Percentiles rank a stretch among this genome's conserved stretches.
Conservation (phyloP, 805 yeast species). For the Cyberlindnera suaveolens region DNA sequence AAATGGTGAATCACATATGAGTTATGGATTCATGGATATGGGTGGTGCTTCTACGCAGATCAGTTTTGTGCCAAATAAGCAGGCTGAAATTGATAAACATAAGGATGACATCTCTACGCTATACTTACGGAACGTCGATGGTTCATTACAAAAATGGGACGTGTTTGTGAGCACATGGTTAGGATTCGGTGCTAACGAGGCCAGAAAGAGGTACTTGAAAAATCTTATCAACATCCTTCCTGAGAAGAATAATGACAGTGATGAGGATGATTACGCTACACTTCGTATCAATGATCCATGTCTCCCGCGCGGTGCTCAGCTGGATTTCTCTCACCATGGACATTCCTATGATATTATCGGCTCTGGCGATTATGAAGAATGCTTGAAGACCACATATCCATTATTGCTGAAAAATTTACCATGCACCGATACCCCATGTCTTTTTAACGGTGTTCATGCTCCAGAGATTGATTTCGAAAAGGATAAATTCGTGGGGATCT, state of each 20-base stretch:
- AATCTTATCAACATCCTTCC: constrained; percentile 47
- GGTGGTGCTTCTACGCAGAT: constrained; percentile 98
- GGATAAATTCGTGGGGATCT: constrained; percentile 86
- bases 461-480: constrained; percentile 75
- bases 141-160: constrained; percentile 68
- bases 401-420: constrained; percentile 72
- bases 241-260: constrained; percentile 39
- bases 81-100: constrained; percentile 56
- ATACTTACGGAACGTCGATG: constrained; percentile 60
- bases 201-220: constrained; percentile 64
- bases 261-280: constrained; percentile 38
- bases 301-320: constrained; percentile 56
- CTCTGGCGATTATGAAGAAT: constrained; percentile 70
- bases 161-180: constrained; percentile 95
- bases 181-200: constrained; percentile 96
- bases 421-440: constrained; percentile 82
- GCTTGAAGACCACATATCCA: constrained; percentile 69
- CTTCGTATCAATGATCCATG: constrained; percentile 64
- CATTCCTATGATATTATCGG: constrained; percentile 54
- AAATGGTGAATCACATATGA: constrained; percentile 33
- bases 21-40: constrained; percentile 97
- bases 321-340: constrained; percentile 42
- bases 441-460: constrained; percentile 93
- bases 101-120: constrained; percentile 67
- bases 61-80: constrained; percentile 77